These are phyloP conservation scores for Stachybotrys echinatus DNA, from an alignment of 2,329 filamentous ascomycete species.

Conservation along the genomic window DNA sequence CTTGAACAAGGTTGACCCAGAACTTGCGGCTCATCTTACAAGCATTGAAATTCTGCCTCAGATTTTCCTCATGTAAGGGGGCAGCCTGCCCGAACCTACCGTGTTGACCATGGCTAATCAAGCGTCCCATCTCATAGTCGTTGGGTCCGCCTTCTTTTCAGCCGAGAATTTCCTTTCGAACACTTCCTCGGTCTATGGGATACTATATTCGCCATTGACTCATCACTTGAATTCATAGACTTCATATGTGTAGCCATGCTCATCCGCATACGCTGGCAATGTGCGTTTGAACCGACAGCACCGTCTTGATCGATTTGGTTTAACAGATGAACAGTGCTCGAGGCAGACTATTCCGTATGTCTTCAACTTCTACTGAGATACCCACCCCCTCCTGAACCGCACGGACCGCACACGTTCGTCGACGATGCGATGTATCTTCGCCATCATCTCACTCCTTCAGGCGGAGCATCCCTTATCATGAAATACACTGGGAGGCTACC, in stretches of 20 bases:
- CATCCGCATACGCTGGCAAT: slow-evolving; percentile 81
- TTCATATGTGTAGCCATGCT: slow-evolving; percentile 94
- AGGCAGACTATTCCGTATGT: slow-evolving; percentile 82
- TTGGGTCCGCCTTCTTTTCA: slow-evolving; percentile 69
- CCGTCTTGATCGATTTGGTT: slow-evolving; percentile 2
- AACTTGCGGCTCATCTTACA: slow-evolving; percentile 73
- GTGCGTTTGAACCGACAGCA: slow-evolving; percentile 43
- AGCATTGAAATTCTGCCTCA: slow-evolving; percentile 89
- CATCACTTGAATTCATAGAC: slow-evolving; percentile 75
- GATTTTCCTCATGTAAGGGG: slow-evolving; percentile 80
- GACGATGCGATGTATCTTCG: slow-evolving; percentile 76
- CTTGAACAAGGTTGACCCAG: slow-evolving; percentile 73
- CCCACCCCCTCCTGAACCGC: slow-evolving; percentile 56
- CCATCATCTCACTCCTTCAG: slow-evolving; percentile 56
- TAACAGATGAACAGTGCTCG: slow-evolving; percentile 55
- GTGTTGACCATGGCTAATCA: background rate
- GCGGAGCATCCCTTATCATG: slow-evolving; percentile 60
- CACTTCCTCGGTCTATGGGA: slow-evolving; percentile 87
- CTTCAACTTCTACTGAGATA: slow-evolving; percentile 82
- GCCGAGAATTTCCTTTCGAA: slow-evolving; percentile 86
- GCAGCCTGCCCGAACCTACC: slow-evolving; percentile 1
- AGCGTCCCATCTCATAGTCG: background rate
- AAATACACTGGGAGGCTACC: slow-evolving; percentile 64
- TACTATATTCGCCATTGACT: slow-evolving; percentile 79
- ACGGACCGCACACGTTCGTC: slow-evolving; percentile 73